Conservation (phyloP, 768 basidiomycete genomes). For the Baorangia bicolor region DNA sequence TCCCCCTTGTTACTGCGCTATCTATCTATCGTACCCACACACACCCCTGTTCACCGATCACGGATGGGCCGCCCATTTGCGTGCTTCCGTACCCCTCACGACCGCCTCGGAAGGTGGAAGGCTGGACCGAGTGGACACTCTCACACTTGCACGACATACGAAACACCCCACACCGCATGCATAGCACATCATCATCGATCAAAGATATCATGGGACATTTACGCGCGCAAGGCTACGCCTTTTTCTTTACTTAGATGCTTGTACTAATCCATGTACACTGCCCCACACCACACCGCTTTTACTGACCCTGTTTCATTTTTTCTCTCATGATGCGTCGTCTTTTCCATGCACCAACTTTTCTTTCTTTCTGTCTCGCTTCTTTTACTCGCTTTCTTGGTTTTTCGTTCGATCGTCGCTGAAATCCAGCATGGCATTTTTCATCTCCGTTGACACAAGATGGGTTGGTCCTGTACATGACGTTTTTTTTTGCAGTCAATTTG, state of each 20-base stretch:
- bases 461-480: not conserved
- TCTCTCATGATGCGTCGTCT: not conserved
- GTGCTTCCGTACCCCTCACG: not conserved
- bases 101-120: conserved; percentile 7
- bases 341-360: not conserved
- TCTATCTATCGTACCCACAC: conserved; percentile 10
- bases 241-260: conserved; percentile 3
- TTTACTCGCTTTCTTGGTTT: conserved; percentile 1
- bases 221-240: conserved; percentile 1
- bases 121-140: not conserved
- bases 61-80: not conserved
- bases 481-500: not conserved
- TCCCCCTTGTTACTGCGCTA: conserved; percentile 5
- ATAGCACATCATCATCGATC: not conserved
- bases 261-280: conserved; percentile 13
- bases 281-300: not conserved
- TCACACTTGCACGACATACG: not conserved
- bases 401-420: not conserved
- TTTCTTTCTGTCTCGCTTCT: not conserved
- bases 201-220: conserved; percentile 5
- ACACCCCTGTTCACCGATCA: not conserved
- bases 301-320: not conserved
- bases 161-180: not conserved
- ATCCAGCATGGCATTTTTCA: not conserved
- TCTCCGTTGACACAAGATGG: not conserved